Base-by-base conservation (phyloP, 495 filamentous ascomycete genomes). In the Opeltia flavorubescens region DNA sequence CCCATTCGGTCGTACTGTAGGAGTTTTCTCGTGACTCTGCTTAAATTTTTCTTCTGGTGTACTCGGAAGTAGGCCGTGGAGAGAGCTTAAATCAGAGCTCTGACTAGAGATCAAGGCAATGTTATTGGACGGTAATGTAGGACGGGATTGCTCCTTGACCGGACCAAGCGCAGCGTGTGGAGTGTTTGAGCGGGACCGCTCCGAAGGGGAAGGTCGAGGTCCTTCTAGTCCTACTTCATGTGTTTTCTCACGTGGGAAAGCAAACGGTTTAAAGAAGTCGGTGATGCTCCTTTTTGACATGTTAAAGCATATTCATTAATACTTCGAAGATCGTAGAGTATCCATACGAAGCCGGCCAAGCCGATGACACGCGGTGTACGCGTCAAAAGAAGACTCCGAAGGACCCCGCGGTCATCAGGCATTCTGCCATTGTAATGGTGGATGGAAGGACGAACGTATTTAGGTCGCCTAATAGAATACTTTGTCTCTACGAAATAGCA, bases 231-330 rank as follows among this genome's bases (percentile, higher is more conserved):
- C 34, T 17, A 46, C 39, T 34, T 46, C 42, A 15, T 46, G 49
- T 33, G 49, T 55, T 5, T 46, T 49, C 24, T 20, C 12, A 18
- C 39, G 44, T 23, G 38, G 12, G 17, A 47, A 29, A 6, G 47
- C 30, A 20, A 46, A 53, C 8, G 55, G 61, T 23, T 61, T 66
- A 50, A 74, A 72, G 33, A 61, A 71, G 28, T 60, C 61, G 1
- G 51, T 60, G 20, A 71, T 59, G 18, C 33, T 63, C 11, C 52
- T 59, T 33, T 46, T 59, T 43, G 51, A 30, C 53, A 61, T 60
- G 24, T 33, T 50, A 40, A 18, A 15, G 25, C 38, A 47, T 43
- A 20, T 12, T 41, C 1, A n/a, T n/a, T n/a, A n/a, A n/a, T n/a
- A n/a, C n/a, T n/a, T n/a, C n/a, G n/a, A n/a, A n/a, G n/a, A n/a